Percentiles rank a stretch among this genome's conserved stretches.
These are phyloP conservation scores for Apophysomyces trapeziformis DNA, from an alignment of 371 early-diverging fungal genomes.

Conservation along the genomic window DNA sequence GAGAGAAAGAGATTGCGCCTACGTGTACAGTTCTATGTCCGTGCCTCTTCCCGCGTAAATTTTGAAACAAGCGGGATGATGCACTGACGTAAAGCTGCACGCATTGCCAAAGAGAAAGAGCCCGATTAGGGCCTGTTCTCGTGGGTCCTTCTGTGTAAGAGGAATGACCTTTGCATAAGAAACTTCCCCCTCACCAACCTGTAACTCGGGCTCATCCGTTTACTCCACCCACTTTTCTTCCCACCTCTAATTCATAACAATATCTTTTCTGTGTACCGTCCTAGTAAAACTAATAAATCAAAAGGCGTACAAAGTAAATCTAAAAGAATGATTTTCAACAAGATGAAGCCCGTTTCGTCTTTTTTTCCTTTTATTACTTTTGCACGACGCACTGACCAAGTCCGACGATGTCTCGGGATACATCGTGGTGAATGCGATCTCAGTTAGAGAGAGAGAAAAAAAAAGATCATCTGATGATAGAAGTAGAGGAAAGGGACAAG, in stretches of 20 bases:
- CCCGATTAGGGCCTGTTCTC: conserved; percentile 4
- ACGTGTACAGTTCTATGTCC: not conserved
- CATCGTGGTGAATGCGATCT: conserved; percentile 2
- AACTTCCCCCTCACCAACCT: conserved; percentile 1
- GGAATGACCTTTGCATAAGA: conserved; percentile 9
- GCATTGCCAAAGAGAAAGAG: not conserved
- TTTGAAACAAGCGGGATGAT: conserved; percentile 7
- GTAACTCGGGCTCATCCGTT: conserved; percentile 8
- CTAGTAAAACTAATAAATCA: no score
- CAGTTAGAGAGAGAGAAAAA: not conserved
- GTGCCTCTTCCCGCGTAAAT: conserved; percentile 5
- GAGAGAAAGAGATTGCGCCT: not conserved
- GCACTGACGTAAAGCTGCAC: conserved; percentile 8
- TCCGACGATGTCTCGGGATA: not conserved
- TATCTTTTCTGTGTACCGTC: not conserved
- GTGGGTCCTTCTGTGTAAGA: conserved; percentile 7
- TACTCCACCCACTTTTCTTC: not conserved
- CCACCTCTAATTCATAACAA: not conserved
- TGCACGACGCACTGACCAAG: conserved; percentile 8
- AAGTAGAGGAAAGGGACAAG: not conserved
- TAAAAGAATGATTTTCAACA: no score
- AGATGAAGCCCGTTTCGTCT: not conserved
- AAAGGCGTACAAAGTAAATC: not conserved
- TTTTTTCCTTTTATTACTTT: not conserved
- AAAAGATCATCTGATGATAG: conserved; percentile 6